Conservation (phyloP, 345 rosid species). For the Kernera saxatilis region DNA sequence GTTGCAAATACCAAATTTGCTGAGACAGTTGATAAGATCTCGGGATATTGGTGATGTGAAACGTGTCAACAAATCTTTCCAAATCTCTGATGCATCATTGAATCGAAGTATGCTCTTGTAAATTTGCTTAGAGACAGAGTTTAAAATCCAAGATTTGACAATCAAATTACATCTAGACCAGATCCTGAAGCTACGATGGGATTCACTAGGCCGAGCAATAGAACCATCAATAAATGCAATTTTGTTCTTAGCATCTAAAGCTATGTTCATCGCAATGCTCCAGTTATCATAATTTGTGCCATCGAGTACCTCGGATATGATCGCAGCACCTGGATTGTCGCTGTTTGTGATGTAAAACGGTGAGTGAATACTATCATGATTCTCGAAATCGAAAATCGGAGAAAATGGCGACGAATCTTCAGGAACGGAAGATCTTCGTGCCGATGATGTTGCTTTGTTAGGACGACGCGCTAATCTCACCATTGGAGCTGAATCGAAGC, state of each 20-base stretch:
- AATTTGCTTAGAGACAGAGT: background rate
- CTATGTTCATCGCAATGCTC: background rate
- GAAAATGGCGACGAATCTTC: background rate
- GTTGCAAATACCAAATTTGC: background rate
- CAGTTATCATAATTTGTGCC: background rate
- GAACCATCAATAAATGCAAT: background rate
- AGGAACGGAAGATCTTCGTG: background rate
- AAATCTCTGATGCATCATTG: background rate
- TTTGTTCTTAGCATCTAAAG: background rate
- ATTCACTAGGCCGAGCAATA: background rate
- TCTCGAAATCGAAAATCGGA: background rate
- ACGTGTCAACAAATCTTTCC: background rate
- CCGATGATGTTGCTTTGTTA: background rate
- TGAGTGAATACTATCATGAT: background rate
- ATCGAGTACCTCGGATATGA: background rate
- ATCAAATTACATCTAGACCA: background rate
- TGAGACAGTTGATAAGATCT: background rate
- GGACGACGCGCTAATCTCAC: background rate
- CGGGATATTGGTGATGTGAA: background rate
- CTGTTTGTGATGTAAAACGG: background rate
- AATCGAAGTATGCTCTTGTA: background rate
- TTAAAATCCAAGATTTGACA: background rate
- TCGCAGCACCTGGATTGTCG: background rate
- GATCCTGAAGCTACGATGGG: background rate
- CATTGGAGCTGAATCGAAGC: background rate